Conservation (phyloP, 1,139 yeast species). For the Insectozyma bohioensis region DNA sequence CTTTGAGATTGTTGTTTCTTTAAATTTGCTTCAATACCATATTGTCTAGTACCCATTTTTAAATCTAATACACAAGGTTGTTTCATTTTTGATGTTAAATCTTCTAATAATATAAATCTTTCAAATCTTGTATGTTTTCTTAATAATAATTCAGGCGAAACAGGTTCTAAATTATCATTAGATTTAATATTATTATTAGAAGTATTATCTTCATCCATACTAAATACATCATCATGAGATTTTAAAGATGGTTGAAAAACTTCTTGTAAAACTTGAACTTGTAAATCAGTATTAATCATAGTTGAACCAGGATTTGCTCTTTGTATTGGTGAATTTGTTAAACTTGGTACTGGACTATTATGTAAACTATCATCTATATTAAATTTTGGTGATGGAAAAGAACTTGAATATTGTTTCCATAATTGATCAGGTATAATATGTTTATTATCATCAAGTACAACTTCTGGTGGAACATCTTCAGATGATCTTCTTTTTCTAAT, state of each 20-base stretch:
- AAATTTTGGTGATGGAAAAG: slow-evolving; percentile 49
- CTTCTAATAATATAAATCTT: slow-evolving; percentile 86
- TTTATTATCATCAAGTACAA: slow-evolving; percentile 80
- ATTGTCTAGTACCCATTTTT: slow-evolving; percentile 98
- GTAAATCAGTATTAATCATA: slow-evolving; percentile 38
- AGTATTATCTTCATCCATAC: slow-evolving; percentile 35
- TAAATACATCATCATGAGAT: slow-evolving; percentile 22
- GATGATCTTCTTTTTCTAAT: neutral
- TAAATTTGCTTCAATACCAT: slow-evolving; percentile 85
- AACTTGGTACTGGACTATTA: slow-evolving; percentile 12
- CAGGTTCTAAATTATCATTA: too few relatives aligned
- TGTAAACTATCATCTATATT: slow-evolving; percentile 5
- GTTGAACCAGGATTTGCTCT: slow-evolving; percentile 29
- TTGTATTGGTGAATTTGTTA: slow-evolving; percentile 14
- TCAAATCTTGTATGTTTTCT: slow-evolving; percentile 60
- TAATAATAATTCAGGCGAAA: slow-evolving; percentile 11
- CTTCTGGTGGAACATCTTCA: slow-evolving; percentile 57
- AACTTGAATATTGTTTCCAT: slow-evolving; percentile 60
- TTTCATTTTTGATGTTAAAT: slow-evolving; percentile 77
- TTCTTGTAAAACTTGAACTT: slow-evolving; percentile 40
- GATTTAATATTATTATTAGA: neutral
- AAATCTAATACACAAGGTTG: slow-evolving; percentile 91
- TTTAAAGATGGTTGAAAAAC: slow-evolving; percentile 34
- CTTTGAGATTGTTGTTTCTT: slow-evolving; percentile 80
- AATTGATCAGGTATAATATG: slow-evolving; percentile 85